Evolutionary conservation across 768 basidiomycete species (phyloP).

Genomic region (Paxillus ammoniavirescens): DNA sequence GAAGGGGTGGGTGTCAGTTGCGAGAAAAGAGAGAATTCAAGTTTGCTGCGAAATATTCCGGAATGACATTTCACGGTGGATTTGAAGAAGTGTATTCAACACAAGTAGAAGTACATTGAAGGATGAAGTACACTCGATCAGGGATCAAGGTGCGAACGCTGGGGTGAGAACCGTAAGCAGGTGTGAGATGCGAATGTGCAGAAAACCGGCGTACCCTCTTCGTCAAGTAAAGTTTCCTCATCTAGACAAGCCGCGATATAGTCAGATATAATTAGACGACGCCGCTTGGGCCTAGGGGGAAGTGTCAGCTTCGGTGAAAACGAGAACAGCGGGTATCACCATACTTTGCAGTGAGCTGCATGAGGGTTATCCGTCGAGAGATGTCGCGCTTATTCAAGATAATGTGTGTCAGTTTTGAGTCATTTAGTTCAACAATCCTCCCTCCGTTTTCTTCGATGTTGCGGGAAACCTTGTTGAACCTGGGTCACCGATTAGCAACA

Average conservation of each 20-base stretch:
- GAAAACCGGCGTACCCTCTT: constrained; percentile 53
- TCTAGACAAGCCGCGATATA: constrained; percentile 79
- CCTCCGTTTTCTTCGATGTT: constrained; percentile 73
- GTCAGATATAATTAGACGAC: constrained; percentile 74
- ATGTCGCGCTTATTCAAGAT: constrained; percentile 81
- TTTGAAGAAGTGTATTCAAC: neutral
- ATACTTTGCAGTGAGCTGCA: constrained; percentile 70
- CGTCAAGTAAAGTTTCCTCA: constrained; percentile 80
- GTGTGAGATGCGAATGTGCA: neutral
- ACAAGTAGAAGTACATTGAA: neutral
- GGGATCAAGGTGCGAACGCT: constrained; percentile 27
- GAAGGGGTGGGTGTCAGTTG: no score
- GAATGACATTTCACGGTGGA: neutral
- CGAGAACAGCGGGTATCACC: constrained; percentile 20
- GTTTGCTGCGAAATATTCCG: neutral
- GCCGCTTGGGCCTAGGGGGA: constrained; percentile 66
- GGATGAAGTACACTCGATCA: neutral
- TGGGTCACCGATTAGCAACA: constrained; percentile 26
- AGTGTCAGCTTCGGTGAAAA: constrained; percentile 10
- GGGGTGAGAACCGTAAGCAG: constrained; percentile 2
- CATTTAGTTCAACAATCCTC: constrained; percentile 59
- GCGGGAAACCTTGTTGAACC: constrained; percentile 52
- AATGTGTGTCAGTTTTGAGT: constrained; percentile 84
- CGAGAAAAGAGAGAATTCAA: neutral
- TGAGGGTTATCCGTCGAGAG: constrained; percentile 67